Conservation (phyloP, 2,329 filamentous ascomycete species). For the Aspergillus sp. region DNA sequence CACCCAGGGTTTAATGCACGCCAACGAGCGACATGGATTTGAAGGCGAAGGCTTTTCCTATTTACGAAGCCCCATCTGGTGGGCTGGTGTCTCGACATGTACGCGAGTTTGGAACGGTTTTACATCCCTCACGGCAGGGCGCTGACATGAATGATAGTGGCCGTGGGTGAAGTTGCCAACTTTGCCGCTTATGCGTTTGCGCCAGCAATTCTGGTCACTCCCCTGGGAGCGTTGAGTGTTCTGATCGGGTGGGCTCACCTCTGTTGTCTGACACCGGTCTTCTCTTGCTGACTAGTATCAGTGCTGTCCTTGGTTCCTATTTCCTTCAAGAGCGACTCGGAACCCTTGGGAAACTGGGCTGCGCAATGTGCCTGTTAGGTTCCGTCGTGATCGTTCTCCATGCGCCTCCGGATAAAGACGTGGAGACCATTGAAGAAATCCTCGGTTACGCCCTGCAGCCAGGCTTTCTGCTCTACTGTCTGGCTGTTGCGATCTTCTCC, state of each 20-base stretch:
- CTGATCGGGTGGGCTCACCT: slow-evolving; percentile 65
- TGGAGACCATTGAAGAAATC: slow-evolving; percentile 88
- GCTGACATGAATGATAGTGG: slow-evolving; percentile 58
- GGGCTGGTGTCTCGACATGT: slow-evolving; percentile 90
- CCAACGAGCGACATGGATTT: slow-evolving; percentile 87
- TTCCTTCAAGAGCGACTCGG: slow-evolving; percentile 88
- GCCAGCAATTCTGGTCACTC: slow-evolving; percentile 96
- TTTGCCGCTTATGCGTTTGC: slow-evolving; percentile 98
- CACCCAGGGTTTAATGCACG: slow-evolving; percentile 77
- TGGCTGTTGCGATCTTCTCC: slow-evolving; percentile 77
- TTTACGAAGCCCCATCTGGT: slow-evolving; percentile 93
- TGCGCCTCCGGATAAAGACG: slow-evolving; percentile 88
- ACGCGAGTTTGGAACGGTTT: slow-evolving; percentile 35
- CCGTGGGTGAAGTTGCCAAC: slow-evolving; percentile 90
- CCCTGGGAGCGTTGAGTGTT: slow-evolving; percentile 87
- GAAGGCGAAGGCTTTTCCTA: slow-evolving; percentile 96
- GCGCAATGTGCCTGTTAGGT: slow-evolving; percentile 92
- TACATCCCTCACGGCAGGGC: neutral
- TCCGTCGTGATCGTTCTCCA: slow-evolving; percentile 97
- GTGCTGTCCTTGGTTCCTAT: slow-evolving; percentile 90
- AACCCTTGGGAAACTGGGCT: slow-evolving; percentile 87
- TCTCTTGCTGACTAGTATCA: slow-evolving; percentile 26
- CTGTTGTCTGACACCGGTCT: slow-evolving; percentile 3
- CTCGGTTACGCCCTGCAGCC: slow-evolving; percentile 85
- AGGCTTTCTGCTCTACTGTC: slow-evolving; percentile 89